Base-by-base conservation (phyloP, 179 eudicot genomes). In the Corrigiola litoralis region DNA sequence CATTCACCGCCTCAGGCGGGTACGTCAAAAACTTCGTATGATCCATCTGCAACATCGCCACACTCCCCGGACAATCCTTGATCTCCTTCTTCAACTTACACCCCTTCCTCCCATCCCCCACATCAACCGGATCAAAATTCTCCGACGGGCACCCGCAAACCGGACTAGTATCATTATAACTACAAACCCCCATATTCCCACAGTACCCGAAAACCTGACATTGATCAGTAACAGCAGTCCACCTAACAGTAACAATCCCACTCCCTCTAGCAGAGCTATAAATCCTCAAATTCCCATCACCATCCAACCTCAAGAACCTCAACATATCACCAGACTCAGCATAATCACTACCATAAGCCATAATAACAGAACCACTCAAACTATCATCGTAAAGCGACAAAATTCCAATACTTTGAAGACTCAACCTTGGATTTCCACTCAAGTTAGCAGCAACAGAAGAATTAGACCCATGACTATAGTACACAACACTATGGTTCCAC, bases 201-300 rank as follows among this genome's bases (percentile, higher is more conserved):
- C 98, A 90, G 21, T 74, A 92, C 23, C 96, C 98, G 63, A 75
- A 90, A 17, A 92, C 92, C 55, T 66, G 64, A 71, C 98, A 92
- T 50, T 85, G 95, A 80, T 90, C 89, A 73, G 68, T 63, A 6
- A 92, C 85, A 38, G 95, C 97, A 28, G 85, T 67, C 98, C 98
- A 92, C 6, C 81, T 72, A 37, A 55, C 75, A 25, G 37, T 46
- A 10, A 29, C 21, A 28, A 42, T 53, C 2, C 81, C 75, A 64
- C 82, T 76, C 2, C 84, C 84, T 16, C 38, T 66, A 4, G 66
- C 34, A 21, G 78, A 82, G 61, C 92, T 85, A 61, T 87, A 84
- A 36, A 87, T 85, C 67, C 86, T 85, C 72, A 90, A 61, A 79
- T 92, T 92, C 25, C 97, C 95, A 85, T 92, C 98, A 55, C 3